Percentiles rank a stretch among this genome's conserved stretches.
These are phyloP conservation scores for Hypoxylon perforatum DNA, from an alignment of 495 filamentous ascomycete species.

Conservation along the genomic window DNA sequence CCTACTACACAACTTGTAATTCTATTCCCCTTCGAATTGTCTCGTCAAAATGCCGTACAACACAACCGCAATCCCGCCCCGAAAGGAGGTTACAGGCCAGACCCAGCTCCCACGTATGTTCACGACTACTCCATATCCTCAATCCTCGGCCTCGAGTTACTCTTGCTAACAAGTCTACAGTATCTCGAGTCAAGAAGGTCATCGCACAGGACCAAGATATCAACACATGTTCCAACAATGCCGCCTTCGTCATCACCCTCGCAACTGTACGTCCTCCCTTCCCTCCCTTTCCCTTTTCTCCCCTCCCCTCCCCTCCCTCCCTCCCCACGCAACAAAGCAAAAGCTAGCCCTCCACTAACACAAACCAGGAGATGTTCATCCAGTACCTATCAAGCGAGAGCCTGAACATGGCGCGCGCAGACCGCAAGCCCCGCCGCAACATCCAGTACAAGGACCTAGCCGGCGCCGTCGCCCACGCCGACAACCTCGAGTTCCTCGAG, in stretches of 20 bases:
- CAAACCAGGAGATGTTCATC: conserved; percentile 88
- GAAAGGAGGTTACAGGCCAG: conserved; percentile 85
- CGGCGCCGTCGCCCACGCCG: conserved; percentile 85
- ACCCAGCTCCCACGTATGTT: conserved; percentile 84
- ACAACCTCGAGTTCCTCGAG: conserved; percentile 94
- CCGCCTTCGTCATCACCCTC: conserved; percentile 92
- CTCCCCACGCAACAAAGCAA: conserved; percentile 1
- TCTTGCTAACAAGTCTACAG: conserved; percentile 55
- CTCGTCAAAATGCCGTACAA: conserved; percentile 83
- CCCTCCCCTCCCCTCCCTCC: background rate
- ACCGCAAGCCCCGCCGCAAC: conserved; percentile 90
- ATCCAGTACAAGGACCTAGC: conserved; percentile 97
- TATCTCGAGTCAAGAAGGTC: conserved; percentile 93
- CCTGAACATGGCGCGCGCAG: conserved; percentile 87
- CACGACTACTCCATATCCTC: background rate
- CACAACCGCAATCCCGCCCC: conserved; percentile 78
- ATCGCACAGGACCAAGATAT: conserved; percentile 89
- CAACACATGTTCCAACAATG: conserved; percentile 84
- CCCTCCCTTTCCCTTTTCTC: background rate
- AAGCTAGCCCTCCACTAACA: background rate
- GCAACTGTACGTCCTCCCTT: conserved; percentile 73
- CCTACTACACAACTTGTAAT: background rate
- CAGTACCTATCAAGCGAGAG: conserved; percentile 88
- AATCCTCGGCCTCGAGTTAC: background rate
- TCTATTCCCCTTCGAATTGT: background rate